phyloP scores from a whole-genome alignment of 106 monocot genomes.

The Platanthera zijinensis region DNA sequence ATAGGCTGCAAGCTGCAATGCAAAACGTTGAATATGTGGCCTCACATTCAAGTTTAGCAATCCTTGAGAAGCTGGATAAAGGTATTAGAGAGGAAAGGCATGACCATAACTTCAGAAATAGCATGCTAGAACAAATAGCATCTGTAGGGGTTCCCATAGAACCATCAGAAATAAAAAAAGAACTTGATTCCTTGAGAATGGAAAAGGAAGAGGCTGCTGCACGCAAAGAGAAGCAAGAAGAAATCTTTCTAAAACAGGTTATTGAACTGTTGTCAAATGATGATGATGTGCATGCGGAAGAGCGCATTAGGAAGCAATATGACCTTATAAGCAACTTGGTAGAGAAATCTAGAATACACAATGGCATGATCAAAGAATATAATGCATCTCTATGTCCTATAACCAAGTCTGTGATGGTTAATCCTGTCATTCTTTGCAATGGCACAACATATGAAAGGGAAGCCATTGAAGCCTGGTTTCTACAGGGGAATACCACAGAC shows the following conservation, averaged over 20 bases:
- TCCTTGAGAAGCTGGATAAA: conserved; percentile 16
- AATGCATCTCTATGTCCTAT: conserved; percentile 14
- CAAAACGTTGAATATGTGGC: conserved; percentile 14
- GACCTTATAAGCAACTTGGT: neutral
- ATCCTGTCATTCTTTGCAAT: conserved; percentile 22
- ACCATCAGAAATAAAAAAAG: conserved; percentile 18
- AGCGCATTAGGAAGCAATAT: conserved; percentile 9
- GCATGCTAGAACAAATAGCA: conserved; percentile 22
- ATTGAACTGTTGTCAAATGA: conserved; percentile 12
- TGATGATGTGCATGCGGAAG: conserved; percentile 9
- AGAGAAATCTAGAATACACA: conserved; percentile 2
- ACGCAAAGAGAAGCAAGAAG: conserved; percentile 12
- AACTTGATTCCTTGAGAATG: conserved; percentile 10
- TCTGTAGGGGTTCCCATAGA: conserved; percentile 15
- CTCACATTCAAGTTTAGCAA: conserved; percentile 8
- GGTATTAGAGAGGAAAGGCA: conserved; percentile 12
- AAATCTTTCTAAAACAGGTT: conserved; percentile 14
- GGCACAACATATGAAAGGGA: conserved; percentile 18
- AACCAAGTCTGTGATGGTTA: conserved; percentile 11
- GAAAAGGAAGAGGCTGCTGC: conserved; percentile 22
- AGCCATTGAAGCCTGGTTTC: conserved; percentile 15
- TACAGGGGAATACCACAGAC: conserved; percentile 2
- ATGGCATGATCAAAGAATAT: conserved; percentile 3
- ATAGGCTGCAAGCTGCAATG: conserved; percentile 17
- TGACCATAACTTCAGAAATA: conserved; percentile 16